Base-by-base conservation (phyloP, 345 rosid species). In the Salix udensis region DNA sequence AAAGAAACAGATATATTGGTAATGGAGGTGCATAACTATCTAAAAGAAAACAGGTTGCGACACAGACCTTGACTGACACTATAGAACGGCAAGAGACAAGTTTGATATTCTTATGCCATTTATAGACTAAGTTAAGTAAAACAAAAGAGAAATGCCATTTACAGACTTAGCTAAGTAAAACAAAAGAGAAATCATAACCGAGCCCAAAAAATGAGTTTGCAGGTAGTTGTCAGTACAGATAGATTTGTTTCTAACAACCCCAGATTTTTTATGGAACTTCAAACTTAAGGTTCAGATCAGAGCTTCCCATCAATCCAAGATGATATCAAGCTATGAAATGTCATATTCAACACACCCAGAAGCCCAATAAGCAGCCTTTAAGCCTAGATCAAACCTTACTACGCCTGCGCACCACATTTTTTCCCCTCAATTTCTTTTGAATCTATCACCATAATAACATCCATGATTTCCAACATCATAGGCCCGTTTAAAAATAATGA, bases 321-420 rank as follows among this genome's bases (percentile, higher is more conserved):
- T 46, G 31, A 70, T n/a, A 70, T 8, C 48, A 77, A n/a, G 60
- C 21, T 19, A 62, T 60, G 48, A 44, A 52, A 39, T 55, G 30
- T 65, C 74, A 83, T 60, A 39, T 53, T 72, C 67, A 72, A 70
- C 53, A 70, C 24, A 13, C 24, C 62, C 74, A 40, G 68, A 76
- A 67, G 62, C 40, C 31, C 30, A 65, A 34, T 24, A 66, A 77
- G 73, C 40, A 66, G 13, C 50, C 46, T 36, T 37, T 30, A 26
- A 34, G 65, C 28, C 44, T 36, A 68, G 48, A 62, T 72, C 21
- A 65, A 66, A 6, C 52, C 30, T 37, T 19, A 24, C 50, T 37
- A 40, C 12, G 24, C 13, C 52, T 74, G 15, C 48, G 21, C 61
- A 74, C 39, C 40, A 65, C 61, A 19, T 26, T 61, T 42, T 65